phyloP scores from a whole-genome alignment of 1,284 basidiomycete species.

The Amylostereum areolatum region DNA sequence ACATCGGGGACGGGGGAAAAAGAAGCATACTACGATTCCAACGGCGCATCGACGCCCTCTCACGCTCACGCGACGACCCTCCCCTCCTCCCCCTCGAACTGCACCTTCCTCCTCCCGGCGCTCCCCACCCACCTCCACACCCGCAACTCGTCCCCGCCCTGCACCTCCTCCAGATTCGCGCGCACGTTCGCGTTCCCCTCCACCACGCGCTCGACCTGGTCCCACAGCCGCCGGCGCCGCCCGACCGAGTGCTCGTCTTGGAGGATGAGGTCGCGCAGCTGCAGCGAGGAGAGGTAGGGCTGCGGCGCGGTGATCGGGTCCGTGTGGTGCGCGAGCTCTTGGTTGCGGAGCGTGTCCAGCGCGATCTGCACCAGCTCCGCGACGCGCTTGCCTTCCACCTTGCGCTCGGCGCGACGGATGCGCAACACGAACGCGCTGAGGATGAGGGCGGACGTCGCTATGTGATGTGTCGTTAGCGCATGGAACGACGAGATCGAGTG shows the following conservation, averaged over 20 bases:
- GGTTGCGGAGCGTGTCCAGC: conserved; percentile 78
- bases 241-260: conserved; percentile 75
- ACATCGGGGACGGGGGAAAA: background rate
- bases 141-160: conserved; percentile 82
- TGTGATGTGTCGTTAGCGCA: background rate
- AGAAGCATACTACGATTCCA: background rate
- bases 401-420: conserved; percentile 42
- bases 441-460: conserved; percentile 21
- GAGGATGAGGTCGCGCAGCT: conserved; percentile 87
- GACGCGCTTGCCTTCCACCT: conserved; percentile 65
- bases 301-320: conserved; percentile 77
- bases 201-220: conserved; percentile 79
- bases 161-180: conserved; percentile 81
- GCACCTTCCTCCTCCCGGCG: conserved; percentile 24
- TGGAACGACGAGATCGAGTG: conserved; percentile 6
- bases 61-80: conserved; percentile 17
- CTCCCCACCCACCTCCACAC: conserved; percentile 81
- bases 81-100: conserved; percentile 16
- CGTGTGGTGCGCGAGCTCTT: conserved; percentile 80
- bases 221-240: conserved; percentile 74
- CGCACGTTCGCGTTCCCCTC: conserved; percentile 95
- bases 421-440: conserved; percentile 20
- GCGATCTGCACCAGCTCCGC: conserved; percentile 76
- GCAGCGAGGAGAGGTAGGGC: conserved; percentile 82
- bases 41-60: background rate